phyloP scores from a whole-genome alignment of 805 yeast genomes.

The Starmerella khaoyaiensis region DNA sequence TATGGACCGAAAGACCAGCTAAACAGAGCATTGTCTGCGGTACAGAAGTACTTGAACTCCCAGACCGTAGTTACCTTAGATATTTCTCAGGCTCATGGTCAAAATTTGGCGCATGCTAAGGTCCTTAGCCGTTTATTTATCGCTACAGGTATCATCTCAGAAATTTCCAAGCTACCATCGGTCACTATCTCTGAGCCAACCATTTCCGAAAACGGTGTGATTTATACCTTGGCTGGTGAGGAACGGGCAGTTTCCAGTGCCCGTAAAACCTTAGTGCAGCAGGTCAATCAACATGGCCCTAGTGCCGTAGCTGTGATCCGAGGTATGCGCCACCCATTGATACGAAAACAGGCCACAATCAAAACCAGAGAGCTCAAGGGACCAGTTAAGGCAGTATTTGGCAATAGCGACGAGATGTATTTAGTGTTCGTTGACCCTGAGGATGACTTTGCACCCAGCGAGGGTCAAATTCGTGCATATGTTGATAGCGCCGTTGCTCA shows the following conservation, averaged over 20 bases:
- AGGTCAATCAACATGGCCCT: slow-evolving; percentile 65
- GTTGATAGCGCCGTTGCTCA: slow-evolving; percentile 43
- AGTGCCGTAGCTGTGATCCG: slow-evolving; percentile 48
- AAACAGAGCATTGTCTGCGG: slow-evolving; percentile 46
- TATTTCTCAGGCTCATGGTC: slow-evolving; percentile 80
- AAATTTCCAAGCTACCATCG: slow-evolving; percentile 32
- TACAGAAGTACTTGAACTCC: slow-evolving; percentile 47
- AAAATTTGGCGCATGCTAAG: slow-evolving; percentile 61
- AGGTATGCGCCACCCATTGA: slow-evolving; percentile 34
- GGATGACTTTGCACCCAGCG: slow-evolving; percentile 60
- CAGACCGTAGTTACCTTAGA: slow-evolving; percentile 58
- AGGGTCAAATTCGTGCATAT: slow-evolving; percentile 43
- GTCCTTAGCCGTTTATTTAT: slow-evolving; percentile 54
- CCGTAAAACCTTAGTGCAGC: slow-evolving; percentile 59
- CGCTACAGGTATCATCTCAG: slow-evolving; percentile 24
- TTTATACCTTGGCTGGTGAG: slow-evolving; percentile 49
- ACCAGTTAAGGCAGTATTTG: slow-evolving; percentile 41
- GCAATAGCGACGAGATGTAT: slow-evolving; percentile 39
- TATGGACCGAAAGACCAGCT: slow-evolving; percentile 49
- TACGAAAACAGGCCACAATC: slow-evolving; percentile 32
- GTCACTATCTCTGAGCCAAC: slow-evolving; percentile 33
- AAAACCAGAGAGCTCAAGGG: slow-evolving; percentile 23
- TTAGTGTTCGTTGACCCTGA: slow-evolving; percentile 40
- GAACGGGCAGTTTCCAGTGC: slow-evolving; percentile 43
- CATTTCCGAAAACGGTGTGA: slow-evolving; percentile 39